These are phyloP conservation scores for Amphicarpaea edgeworthii DNA, from an alignment of 306 rosid species.

Conservation along the genomic window DNA sequence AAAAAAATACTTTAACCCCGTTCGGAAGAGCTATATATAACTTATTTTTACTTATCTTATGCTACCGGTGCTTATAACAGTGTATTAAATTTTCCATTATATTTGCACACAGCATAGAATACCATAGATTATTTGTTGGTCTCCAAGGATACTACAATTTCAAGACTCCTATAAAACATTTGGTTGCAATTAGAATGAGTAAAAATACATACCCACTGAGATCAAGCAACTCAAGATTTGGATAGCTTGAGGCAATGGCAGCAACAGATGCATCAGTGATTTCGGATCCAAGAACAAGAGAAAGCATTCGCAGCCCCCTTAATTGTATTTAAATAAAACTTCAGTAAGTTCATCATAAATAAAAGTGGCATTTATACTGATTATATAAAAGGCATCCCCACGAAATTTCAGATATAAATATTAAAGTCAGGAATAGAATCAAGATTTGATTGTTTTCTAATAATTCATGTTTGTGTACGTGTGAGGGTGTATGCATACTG, in stretches of 20 bases:
- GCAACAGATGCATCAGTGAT: conserved; percentile 98
- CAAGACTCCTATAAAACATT: background rate
- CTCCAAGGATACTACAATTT: conserved; percentile 23
- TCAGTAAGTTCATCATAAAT: conserved; percentile 33
- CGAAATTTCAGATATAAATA: conserved; percentile 14
- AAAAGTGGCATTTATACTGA: conserved; percentile 4
- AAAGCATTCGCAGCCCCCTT: conserved; percentile 90
- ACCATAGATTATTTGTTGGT: background rate
- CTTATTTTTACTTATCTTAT: too few relatives aligned
- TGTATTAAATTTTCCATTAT: background rate
- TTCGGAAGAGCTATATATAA: too few relatives aligned
- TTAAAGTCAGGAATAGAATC: background rate
- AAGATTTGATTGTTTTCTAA: conserved; percentile 12
- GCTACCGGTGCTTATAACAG: too few relatives aligned
- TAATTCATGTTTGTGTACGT: background rate
- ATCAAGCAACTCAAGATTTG: conserved; percentile 84
- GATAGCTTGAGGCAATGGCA: conserved; percentile 88
- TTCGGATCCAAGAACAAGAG: conserved; percentile 96
- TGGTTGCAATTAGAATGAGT: conserved; percentile 14
- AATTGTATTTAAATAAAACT: conserved; percentile 38
- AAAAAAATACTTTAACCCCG: too few relatives aligned
- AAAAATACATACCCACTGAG: conserved; percentile 83
- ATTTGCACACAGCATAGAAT: background rate
- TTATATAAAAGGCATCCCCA: background rate
- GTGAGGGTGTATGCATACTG: background rate